Base-by-base conservation (phyloP, 345 rosid genomes). In the Citrus australasica region DNA sequence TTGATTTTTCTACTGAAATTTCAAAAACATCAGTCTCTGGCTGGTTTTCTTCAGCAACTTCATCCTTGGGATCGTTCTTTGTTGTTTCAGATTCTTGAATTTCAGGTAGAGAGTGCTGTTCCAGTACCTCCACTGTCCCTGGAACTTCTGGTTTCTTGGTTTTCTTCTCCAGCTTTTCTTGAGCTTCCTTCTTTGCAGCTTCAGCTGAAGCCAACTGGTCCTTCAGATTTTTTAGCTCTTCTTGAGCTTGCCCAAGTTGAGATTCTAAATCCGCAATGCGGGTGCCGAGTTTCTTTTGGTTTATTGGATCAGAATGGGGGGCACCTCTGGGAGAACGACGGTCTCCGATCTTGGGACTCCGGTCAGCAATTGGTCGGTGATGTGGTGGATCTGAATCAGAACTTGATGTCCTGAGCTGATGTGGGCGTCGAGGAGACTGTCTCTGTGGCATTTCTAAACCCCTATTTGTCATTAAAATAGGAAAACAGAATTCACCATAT, bases 171-270 rank as follows among this genome's bases (percentile, higher is more conserved):
- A 90, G 81, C 82, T 89, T 87, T 30, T 83, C 86, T 76, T 90
- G 91, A 76, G 94, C 94, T 76, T 84, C 92, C 67, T 87, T 90
- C 89, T 89, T 95, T 71, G 93, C 97, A 80, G 98, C 94, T 84
- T 92, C 97, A 27, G 98, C 94, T 30, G 87, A 87, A 61, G 74
- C 89, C 84, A 95, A 76, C 85, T 93, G 98, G 28, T 87, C 85
- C 83, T 92, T 95, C 76, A 95, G 84, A 83, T 62, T 70, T 88
- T 92, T 92, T 35, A 95, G 92, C 83, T 93, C 98, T 48, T 82
- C 87, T 82, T 93, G 98, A n/a, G 98, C 99, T 78, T 93, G 99
- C 78, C 92, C 94, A 61, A 95, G 93, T 82, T 95, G 99, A 35
- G 94, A 89, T 82, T 95, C 99, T 42, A 93, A 85, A 85, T 91